Percentiles rank a stretch among this genome's conserved stretches.
phyloP scores from a whole-genome alignment of 2,329 filamentous ascomycete species.

The Dactylellina cionopaga region DNA sequence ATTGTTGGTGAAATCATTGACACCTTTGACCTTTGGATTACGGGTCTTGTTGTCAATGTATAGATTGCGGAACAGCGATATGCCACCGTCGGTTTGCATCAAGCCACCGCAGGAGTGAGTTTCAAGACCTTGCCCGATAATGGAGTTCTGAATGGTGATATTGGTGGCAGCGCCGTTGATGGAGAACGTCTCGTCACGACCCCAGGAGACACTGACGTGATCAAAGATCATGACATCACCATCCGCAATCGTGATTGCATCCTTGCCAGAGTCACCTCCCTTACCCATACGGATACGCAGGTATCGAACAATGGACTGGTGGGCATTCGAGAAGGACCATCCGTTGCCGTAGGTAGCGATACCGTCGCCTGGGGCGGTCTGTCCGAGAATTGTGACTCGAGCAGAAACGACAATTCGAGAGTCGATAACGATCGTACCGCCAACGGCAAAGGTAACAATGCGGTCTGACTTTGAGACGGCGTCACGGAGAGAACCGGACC shows the following conservation, averaged over 20 bases:
- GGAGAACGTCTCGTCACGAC: conserved; percentile 68
- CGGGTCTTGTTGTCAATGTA: conserved; percentile 70
- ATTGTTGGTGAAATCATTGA: conserved; percentile 65
- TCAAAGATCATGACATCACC: conserved; percentile 69
- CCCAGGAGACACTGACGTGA: conserved; percentile 67
- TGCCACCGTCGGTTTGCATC: conserved; percentile 65
- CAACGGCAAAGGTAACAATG: conserved; percentile 66
- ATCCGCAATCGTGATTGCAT: conserved; percentile 67
- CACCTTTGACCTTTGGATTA: conserved; percentile 69
- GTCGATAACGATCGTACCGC: conserved; percentile 65
- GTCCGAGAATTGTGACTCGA: conserved; percentile 65
- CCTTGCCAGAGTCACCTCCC: conserved; percentile 66
- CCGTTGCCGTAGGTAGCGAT: conserved; percentile 69
- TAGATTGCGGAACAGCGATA: conserved; percentile 67
- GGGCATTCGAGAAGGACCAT: conserved; percentile 66
- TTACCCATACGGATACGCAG: conserved; percentile 68
- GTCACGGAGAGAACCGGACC: conserved; percentile 65
- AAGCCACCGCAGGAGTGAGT: conserved; percentile 67
- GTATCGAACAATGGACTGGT: conserved; percentile 68
- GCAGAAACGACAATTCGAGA: conserved; percentile 64
- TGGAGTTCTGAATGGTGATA: conserved; percentile 66
- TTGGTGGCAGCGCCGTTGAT: conserved; percentile 65
- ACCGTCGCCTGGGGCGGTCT: conserved; percentile 65
- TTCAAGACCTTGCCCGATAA: conserved; percentile 67
- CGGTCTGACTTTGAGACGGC: conserved; percentile 65